Evolutionary conservation across 495 filamentous ascomycete species (phyloP), one percentile per base, ranked within the genome.

Genomic region (Hamigera avellanea): DNA sequence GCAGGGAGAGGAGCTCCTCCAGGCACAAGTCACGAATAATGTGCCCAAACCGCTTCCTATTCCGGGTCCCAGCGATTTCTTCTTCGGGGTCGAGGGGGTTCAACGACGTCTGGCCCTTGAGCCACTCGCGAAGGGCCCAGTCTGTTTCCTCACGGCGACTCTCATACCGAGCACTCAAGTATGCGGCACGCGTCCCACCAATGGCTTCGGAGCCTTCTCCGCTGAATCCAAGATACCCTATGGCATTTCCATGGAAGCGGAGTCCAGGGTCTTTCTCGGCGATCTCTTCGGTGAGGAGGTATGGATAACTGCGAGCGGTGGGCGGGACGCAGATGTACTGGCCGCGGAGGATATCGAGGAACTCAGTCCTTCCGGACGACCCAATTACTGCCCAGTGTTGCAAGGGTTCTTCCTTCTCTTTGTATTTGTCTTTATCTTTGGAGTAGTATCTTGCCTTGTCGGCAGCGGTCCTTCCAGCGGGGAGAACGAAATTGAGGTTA

Each of bases 81-180:
- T 77, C 62, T 17, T 68, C 55, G 2, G 65, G 66, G 37, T 80
- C 76, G 8, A 64, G 45, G 10, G 78, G 73, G 43, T 95, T 93
- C 33, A 93, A 61, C 21, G 83, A 70, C 3, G 73, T 89, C 45
- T 86, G 76, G 0, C 85, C 84, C 9, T 69, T 69, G 18, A 98
- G 59, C 51, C 80, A 96, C 48, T 91, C 78, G 33, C 63, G 48
- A 1, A 98, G 72, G 14, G 81, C 81, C 57, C 87, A 88, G 55
- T 96, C 91, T 7, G 81, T 87, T 34, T 75, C 82, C 52, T 95
- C 89, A 14, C 85, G 67, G 32, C 77, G 59, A 37, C 81, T 86
- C 65, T 98, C 91, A 59, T 98, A 98, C n/a, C 91, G 70, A 9
- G 86, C 85, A 45, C 83, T 86, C 23, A 96, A 57, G 47, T 95